Evolutionary conservation across 345 rosid genomes (phyloP).

Genomic region (Gossypium australe): DNA sequence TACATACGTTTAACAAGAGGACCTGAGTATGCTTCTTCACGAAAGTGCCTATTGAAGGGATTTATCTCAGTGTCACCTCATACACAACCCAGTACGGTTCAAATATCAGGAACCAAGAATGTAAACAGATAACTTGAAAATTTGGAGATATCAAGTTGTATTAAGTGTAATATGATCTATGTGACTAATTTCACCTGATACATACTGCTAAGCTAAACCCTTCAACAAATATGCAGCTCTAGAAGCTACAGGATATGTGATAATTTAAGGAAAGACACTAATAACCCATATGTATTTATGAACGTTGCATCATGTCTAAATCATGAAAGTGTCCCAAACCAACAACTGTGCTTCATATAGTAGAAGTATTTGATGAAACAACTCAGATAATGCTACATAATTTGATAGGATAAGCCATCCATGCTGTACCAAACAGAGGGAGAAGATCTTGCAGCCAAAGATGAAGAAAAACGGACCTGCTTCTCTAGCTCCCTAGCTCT

Average conservation of each 20-base stretch:
- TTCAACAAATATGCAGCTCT: neutral
- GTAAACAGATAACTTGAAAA: neutral
- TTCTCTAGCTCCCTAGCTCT: slow-evolving; percentile 96
- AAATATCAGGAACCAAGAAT: neutral
- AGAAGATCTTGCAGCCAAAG: neutral
- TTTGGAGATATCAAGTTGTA: neutral
- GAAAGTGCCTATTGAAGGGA: neutral
- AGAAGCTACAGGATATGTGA: neutral
- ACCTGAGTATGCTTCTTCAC: neutral
- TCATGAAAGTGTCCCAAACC: neutral
- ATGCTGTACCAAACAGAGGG: neutral
- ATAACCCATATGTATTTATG: neutral
- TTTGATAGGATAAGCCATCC: neutral
- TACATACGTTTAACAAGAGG: neutral
- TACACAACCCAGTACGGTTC: neutral
- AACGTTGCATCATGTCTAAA: neutral
- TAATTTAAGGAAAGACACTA: neutral
- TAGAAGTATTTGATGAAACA: slow-evolving; percentile 1
- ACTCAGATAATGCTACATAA: neutral
- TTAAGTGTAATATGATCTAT: neutral
- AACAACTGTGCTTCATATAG: neutral
- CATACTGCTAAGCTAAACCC: neutral
- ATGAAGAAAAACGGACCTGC: slow-evolving; percentile 50
- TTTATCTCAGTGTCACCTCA: neutral
- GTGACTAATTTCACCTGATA: neutral